Conservation (phyloP, 768 basidiomycete genomes). For the Trametes coccinea region DNA sequence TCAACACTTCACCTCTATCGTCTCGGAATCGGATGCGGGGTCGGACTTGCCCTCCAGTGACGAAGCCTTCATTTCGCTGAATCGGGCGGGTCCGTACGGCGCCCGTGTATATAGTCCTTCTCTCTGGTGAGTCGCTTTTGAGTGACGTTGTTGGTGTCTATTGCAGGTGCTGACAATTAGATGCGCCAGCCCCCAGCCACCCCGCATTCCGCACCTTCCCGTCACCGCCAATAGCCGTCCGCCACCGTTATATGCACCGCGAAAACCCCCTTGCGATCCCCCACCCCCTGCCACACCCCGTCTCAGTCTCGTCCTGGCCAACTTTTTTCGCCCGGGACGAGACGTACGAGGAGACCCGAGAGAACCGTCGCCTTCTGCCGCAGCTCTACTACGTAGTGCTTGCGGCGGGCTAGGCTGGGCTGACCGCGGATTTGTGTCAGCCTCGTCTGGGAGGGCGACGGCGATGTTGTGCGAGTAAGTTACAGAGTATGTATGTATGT, state of each 20-base stretch:
- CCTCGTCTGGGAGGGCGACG: not conserved
- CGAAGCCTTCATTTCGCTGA: not conserved
- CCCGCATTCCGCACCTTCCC: not conserved
- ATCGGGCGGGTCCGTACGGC: constrained; percentile 15
- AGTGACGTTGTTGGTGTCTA: not conserved
- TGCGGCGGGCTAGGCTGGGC: too few species aligned
- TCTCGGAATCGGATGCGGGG: not conserved
- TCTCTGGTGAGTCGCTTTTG: constrained; percentile 2
- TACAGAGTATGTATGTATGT: constrained; percentile 15
- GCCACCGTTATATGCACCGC: not conserved
- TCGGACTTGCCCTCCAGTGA: not conserved
- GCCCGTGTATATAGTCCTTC: constrained; percentile 14
- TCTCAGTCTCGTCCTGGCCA: not conserved
- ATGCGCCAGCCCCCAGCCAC: not conserved
- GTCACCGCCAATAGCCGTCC: not conserved
- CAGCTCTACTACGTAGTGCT: too few species aligned
- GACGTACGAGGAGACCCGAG: too few species aligned
- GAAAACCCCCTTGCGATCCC: not conserved
- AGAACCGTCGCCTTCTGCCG: too few species aligned
- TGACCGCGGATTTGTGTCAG: too few species aligned
- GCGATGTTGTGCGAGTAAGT: constrained; percentile 15
- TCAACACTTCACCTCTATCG: not conserved
- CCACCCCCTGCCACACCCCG: not conserved
- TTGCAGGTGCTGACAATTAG: not conserved
- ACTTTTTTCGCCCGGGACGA: too few species aligned